phyloP scores from a whole-genome alignment of 352 stramenopile genomes.

The Phytophthora palmivora region DNA sequence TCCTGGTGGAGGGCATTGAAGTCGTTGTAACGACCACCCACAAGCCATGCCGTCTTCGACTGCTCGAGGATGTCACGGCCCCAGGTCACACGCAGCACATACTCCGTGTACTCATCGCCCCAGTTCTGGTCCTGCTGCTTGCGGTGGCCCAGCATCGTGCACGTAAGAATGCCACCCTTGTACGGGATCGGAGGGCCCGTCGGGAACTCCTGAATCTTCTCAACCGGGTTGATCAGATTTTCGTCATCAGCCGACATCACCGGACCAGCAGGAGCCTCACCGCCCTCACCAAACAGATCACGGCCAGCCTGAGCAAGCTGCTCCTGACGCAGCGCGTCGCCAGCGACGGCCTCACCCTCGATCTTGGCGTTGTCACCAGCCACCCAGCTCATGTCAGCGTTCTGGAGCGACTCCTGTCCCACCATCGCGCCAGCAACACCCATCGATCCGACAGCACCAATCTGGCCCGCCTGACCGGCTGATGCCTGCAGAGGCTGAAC shows the following conservation, averaged over 20 bases:
- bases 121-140: conserved; percentile 92
- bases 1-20: conserved; percentile 92
- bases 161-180: conserved; percentile 91
- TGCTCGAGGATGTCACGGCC: conserved; percentile 89
- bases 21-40: conserved; percentile 90
- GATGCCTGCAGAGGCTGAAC: conserved; percentile 72
- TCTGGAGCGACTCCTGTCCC: conserved; percentile 84
- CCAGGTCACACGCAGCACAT: conserved; percentile 89
- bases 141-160: conserved; percentile 88
- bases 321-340: conserved; percentile 74
- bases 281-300: conserved; percentile 87
- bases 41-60: conserved; percentile 89
- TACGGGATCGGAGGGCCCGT: conserved; percentile 90
- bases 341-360: conserved; percentile 78
- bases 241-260: conserved; percentile 90
- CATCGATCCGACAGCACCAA: conserved; percentile 79
- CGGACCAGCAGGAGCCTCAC: conserved; percentile 75
- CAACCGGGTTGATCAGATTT: conserved; percentile 86
- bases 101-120: conserved; percentile 92
- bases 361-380: conserved; percentile 83
- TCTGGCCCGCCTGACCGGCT: conserved; percentile 72
- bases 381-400: conserved; percentile 87
- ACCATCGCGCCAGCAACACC: conserved; percentile 78
- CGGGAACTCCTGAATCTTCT: conserved; percentile 90
- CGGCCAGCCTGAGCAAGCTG: conserved; percentile 86